Conservation (phyloP, 1,284 basidiomycete species). For the Cryptococcus hybrid region DNA sequence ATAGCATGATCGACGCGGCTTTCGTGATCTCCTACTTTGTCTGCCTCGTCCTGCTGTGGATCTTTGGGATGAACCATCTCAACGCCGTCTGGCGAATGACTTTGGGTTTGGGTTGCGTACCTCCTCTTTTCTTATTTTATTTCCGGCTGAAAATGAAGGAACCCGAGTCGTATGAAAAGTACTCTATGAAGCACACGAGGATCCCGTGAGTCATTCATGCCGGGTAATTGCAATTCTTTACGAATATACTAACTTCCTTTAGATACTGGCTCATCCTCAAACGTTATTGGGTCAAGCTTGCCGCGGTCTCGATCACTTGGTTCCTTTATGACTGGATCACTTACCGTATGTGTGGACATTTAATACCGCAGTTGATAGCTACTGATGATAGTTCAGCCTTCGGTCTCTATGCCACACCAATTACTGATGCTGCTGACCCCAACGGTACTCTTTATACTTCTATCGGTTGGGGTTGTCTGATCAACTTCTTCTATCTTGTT, state of each 20-base stretch:
- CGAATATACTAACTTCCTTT: neutral
- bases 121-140: slow-evolving; percentile 71
- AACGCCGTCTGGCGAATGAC: slow-evolving; percentile 84
- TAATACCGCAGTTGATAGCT: neutral
- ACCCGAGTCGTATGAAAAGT: slow-evolving; percentile 51
- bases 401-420: slow-evolving; percentile 74
- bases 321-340: slow-evolving; percentile 63
- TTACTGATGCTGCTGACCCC: slow-evolving; percentile 30
- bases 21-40: slow-evolving; percentile 79
- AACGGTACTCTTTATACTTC: slow-evolving; percentile 32
- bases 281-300: slow-evolving; percentile 59
- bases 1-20: slow-evolving; percentile 72
- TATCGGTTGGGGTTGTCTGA: slow-evolving; percentile 48
- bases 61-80: slow-evolving; percentile 77
- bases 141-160: slow-evolving; percentile 80
- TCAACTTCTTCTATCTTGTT: slow-evolving; percentile 55
- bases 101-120: slow-evolving; percentile 81
- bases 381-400: slow-evolving; percentile 55
- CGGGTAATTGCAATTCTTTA: slow-evolving; percentile 5
- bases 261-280: slow-evolving; percentile 75
- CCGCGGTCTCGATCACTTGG: slow-evolving; percentile 50
- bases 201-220: slow-evolving; percentile 34
- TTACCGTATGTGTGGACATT: slow-evolving; percentile 18
- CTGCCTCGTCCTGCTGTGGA: slow-evolving; percentile 80
- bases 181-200: slow-evolving; percentile 64